Evolutionary conservation across 495 filamentous ascomycete genomes (phyloP), one percentile per base, ranked within the genome.

Genomic region (Aspergillus ellipticus): DNA sequence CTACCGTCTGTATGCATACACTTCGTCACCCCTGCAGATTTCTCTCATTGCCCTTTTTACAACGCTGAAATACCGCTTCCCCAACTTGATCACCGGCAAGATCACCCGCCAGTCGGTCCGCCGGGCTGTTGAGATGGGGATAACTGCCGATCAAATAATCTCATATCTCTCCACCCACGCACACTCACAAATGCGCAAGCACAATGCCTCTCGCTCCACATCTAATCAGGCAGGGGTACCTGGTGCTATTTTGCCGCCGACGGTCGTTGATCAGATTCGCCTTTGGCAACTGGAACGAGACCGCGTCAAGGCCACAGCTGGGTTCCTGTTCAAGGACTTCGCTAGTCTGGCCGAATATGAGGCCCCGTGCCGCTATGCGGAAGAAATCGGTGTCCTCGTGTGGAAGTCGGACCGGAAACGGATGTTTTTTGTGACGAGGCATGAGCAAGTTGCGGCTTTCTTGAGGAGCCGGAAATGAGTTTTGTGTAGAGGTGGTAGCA

Each of bases 251-350:
- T 77, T 97, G 1, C 94, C 95, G 2, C 90, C 94, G 2, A 97
- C 95, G 0, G 95, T 98, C 22, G 89, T 97, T 41, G 94, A 98
- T 75, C 94, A 98, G 74, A 97, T 98, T 57, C 80, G 92, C 6
- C 81, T 98, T 9, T 98, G 94, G 94, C 94, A 98, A 75, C 87
- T 96, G 49, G 95, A 98, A 67, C 88, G 91, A 28, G 95, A 98
- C 67, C 81, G 94, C 49, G 93, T 97, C 78, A 86, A 86, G 66
- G 80, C 87, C 5, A 91, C 84, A 10, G 69, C 79, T 5, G 94
- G 94, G 2, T 97, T 88, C 67, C 66, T 97, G 29, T 96, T 98
- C 79, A 88, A 87, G 57, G 93, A 97, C 42, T 96, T 97, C 63
- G 83, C 82, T 51, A 85, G 71, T 47, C 68, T 79, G 43, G 79